phyloP scores from a whole-genome alignment of 139 green algal genomes.

The Nannochloris sp. region DNA sequence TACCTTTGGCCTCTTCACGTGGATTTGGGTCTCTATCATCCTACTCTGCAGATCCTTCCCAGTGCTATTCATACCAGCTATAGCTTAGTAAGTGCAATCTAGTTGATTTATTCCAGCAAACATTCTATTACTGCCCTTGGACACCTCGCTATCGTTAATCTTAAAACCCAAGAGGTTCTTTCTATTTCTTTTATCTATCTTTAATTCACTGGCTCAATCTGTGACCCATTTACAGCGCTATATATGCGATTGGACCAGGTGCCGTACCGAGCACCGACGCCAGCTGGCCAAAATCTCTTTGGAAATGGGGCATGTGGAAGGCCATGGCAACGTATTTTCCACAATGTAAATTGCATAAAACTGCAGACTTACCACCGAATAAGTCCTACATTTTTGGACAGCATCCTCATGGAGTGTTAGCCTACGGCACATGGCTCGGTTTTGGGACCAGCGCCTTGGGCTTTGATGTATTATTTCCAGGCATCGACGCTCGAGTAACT shows the following conservation, averaged over 20 bases:
- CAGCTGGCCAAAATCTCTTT: conserved; percentile 1
- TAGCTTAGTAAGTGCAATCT: neutral
- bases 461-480: conserved; percentile 28
- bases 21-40: conserved; percentile 3
- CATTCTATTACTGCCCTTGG: no score
- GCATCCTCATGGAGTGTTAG: conserved; percentile 24
- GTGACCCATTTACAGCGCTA: neutral
- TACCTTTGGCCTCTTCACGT: conserved; percentile 3
- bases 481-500: conserved; percentile 15
- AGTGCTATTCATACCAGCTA: neutral
- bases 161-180: no score
- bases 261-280: neutral
- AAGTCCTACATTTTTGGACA: conserved; percentile 19
- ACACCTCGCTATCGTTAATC: no score
- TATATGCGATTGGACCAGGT: neutral
- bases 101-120: neutral
- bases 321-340: conserved; percentile 15
- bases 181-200: neutral
- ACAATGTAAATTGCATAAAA: conserved; percentile 13
- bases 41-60: neutral
- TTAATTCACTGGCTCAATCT: no score
- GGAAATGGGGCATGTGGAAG: conserved; percentile 18
- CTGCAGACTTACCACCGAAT: conserved; percentile 7
- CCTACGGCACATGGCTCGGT: neutral
- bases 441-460: conserved; percentile 15